Percentiles rank a stretch among this genome's conserved stretches.
Conservation (phyloP, 2,329 filamentous ascomycete species). For the Geosmithia putterillii region DNA sequence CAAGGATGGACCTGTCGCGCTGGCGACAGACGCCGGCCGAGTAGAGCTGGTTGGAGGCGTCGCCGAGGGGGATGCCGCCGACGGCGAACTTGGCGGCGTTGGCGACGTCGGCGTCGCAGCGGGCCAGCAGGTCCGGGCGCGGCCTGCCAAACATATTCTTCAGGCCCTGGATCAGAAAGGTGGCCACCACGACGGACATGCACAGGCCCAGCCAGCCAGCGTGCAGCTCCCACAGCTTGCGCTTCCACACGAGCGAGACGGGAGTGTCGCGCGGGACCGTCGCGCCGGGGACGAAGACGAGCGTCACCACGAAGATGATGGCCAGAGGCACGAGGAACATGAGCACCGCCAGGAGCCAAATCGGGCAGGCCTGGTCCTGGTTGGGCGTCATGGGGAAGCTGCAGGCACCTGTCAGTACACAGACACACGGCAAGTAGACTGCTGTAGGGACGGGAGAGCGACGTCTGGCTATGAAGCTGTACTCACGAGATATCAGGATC, state of each 20-base stretch:
- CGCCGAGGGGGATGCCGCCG: slow-evolving; percentile 42
- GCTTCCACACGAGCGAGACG: slow-evolving; percentile 54
- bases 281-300: slow-evolving; percentile 61
- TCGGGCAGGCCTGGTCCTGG: slow-evolving; percentile 53
- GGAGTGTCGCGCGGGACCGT: slow-evolving; percentile 53
- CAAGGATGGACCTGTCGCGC: slow-evolving; percentile 43
- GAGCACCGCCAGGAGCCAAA: slow-evolving; percentile 51
- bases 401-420: background rate
- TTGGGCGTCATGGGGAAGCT: slow-evolving; percentile 58
- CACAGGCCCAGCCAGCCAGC: slow-evolving; percentile 73
- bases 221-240: slow-evolving; percentile 87
- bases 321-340: slow-evolving; percentile 51
- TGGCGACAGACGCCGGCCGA: slow-evolving; percentile 65
- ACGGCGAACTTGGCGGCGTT: slow-evolving; percentile 49
- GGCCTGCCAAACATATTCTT: slow-evolving; percentile 64
- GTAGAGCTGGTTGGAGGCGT: slow-evolving; percentile 55
- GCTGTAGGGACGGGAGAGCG: slow-evolving; percentile 10
- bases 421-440: slow-evolving; percentile 2
- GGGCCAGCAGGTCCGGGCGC: slow-evolving; percentile 69
- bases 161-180: slow-evolving; percentile 74
- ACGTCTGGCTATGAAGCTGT: no score
- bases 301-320: slow-evolving; percentile 55
- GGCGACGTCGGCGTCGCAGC: slow-evolving; percentile 64
- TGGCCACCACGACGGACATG: slow-evolving; percentile 58
- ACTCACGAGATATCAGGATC: slow-evolving; percentile 62